Base-by-base conservation (phyloP, 2,329 filamentous ascomycete species). In the Passalora sequoiae region DNA sequence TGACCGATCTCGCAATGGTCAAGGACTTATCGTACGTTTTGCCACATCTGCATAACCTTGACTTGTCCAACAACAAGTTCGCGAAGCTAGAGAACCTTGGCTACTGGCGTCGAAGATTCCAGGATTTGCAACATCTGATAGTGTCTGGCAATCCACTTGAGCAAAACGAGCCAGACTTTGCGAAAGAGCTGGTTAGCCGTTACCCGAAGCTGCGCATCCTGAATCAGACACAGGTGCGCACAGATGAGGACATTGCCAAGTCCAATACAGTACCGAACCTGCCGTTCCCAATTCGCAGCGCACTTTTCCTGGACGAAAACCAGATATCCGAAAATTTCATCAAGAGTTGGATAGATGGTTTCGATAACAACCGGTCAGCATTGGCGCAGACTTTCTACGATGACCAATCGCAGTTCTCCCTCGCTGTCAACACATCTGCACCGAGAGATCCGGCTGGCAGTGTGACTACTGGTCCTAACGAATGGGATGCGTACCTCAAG, bases 41-140 rank as follows among this genome's bases (percentile, higher is more conserved):
- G 42, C 88, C 89, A 0, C 84, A 89, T 49, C 72, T 97, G 47
- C 83, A 87, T 62, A 89, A 95, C 54, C 78, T 98, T 9, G 91
- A 96, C 55, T 76, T 97, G 19, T 92, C 87, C 42, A 79, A 83
- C 60, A 97, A 97, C 67, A 78, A 81, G 29, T 79, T 98, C 56
- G 72, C 75, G 46, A 79, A 77, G 39, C 66, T 88, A 38, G 77
- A 80, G 44, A 76, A 78, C 7, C 66, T 98, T 35, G 76, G 81
- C 40, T 76, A 73, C 22, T 96, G 89, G 89, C 83, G 83, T 47
- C 78, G 81, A 60, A 87, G 85, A 43, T 89, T 97, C 59, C 80
- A 75, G 40, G 72, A 80, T 44, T 75, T 97, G 8, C 81, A 94
- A 60, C 89, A 89, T 40, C 75, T 98, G 2, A 80, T 94, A 48